phyloP scores from a whole-genome alignment of 2,329 filamentous ascomycete species.

The Colletotrichum sp. region DNA sequence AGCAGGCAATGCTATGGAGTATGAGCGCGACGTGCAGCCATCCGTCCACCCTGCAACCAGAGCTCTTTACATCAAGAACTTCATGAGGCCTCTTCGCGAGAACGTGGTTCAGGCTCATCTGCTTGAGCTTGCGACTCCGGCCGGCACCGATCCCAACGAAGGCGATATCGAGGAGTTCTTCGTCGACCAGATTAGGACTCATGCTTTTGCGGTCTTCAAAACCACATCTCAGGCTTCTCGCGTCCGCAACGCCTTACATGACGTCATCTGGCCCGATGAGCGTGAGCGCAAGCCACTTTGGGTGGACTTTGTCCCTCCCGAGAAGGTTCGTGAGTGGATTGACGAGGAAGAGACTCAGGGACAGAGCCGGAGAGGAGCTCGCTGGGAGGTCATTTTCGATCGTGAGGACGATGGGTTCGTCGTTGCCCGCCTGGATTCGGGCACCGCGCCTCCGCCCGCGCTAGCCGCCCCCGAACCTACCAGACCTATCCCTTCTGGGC shows the following conservation, averaged over 20 bases:
- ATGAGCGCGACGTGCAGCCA: slow-evolving; percentile 48
- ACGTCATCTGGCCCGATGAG: slow-evolving; percentile 85
- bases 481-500: slow-evolving; percentile 7
- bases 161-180: slow-evolving; percentile 72
- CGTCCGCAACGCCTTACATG: slow-evolving; percentile 78
- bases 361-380: slow-evolving; percentile 45
- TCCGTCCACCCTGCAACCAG: slow-evolving; percentile 75
- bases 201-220: slow-evolving; percentile 80
- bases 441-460: slow-evolving; percentile 7
- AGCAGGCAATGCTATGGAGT: slow-evolving; percentile 33
- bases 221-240: slow-evolving; percentile 74
- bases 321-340: slow-evolving; percentile 77
- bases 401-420: slow-evolving; percentile 58
- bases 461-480: slow-evolving; percentile 13
- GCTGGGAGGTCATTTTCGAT: slow-evolving; percentile 79
- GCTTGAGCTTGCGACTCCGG: slow-evolving; percentile 67
- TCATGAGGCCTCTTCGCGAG: slow-evolving; percentile 85
- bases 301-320: slow-evolving; percentile 87
- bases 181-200: slow-evolving; percentile 84
- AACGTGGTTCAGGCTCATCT: slow-evolving; percentile 72
- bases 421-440: slow-evolving; percentile 54
- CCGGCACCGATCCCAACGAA: slow-evolving; percentile 52
- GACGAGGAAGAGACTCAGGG: slow-evolving; percentile 62
- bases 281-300: slow-evolving; percentile 82
- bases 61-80: slow-evolving; percentile 86